A percentile compares a stretch with the other conserved stretches of the same genome.
Evolutionary conservation across 208 protist genomes (phyloP).

Genomic region (Trypanosoma caninum): DNA sequence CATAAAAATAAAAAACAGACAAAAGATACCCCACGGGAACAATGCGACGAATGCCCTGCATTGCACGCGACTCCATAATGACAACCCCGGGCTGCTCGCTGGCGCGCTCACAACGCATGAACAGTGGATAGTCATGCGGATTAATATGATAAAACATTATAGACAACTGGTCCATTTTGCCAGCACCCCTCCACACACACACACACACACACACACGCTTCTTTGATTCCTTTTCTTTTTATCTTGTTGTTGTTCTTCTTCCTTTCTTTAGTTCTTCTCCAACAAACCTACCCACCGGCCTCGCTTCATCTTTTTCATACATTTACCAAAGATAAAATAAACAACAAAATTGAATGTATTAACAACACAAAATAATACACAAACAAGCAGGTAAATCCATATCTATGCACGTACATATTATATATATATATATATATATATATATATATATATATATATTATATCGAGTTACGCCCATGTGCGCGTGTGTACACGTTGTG

Average conservation of each 20-base stretch:
- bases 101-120: slow-evolving; percentile 23
- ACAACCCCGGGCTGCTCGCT: slow-evolving; percentile 35
- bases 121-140: slow-evolving; percentile 57
- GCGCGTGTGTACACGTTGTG: too few relatives aligned
- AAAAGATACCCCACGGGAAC: slow-evolving; percentile 47
- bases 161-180: slow-evolving; percentile 15
- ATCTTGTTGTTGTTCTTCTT: neutral
- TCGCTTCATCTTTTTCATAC: neutral
- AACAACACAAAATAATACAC: too few relatives aligned
- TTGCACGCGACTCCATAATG: slow-evolving; percentile 49
- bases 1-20: slow-evolving; percentile 58
- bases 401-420: neutral
- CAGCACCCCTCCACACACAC: neutral
- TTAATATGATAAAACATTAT: slow-evolving; percentile 30
- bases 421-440: neutral
- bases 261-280: too few relatives aligned
- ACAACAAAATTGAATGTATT: too few relatives aligned
- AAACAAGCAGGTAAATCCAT: neutral
- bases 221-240: neutral
- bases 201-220: neutral
- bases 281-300: too few relatives aligned
- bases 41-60: slow-evolving; percentile 46
- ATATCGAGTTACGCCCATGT: too few relatives aligned
- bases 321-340: neutral
- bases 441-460: neutral